Evolutionary conservation across 768 basidiomycete genomes (phyloP).

Genomic region (Russula emetica): DNA sequence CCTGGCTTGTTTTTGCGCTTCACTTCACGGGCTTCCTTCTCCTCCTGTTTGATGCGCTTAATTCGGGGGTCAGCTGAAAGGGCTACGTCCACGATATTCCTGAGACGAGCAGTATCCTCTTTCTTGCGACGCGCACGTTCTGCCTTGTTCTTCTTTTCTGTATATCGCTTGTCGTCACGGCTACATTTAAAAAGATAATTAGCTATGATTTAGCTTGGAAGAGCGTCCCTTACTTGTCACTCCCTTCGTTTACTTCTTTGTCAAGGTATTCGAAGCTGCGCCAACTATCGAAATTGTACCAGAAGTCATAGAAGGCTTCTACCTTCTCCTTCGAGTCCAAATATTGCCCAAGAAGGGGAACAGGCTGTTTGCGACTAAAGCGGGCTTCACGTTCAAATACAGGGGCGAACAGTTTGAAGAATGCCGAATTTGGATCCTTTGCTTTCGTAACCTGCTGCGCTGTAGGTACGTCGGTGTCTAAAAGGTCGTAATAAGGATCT

Average conservation of each 20-base stretch:
- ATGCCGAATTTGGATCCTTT: slow-evolving; percentile 50
- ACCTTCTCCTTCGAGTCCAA: slow-evolving; percentile 77
- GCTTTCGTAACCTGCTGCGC: slow-evolving; percentile 52
- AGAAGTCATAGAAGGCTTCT: slow-evolving; percentile 95
- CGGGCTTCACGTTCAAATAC: slow-evolving; percentile 89
- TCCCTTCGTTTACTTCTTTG: slow-evolving; percentile 98
- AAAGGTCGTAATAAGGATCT: slow-evolving; percentile 68
- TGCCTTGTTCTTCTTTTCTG: slow-evolving; percentile 98
- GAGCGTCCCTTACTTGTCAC: slow-evolving; percentile 65
- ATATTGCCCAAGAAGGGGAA: slow-evolving; percentile 69
- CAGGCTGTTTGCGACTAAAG: slow-evolving; percentile 83
- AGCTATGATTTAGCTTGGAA: neutral
- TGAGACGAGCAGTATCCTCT: slow-evolving; percentile 89
- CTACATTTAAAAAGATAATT: slow-evolving; percentile 37
- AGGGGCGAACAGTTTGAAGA: slow-evolving; percentile 71
- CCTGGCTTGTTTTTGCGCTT: slow-evolving; percentile 68
- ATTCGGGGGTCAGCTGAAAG: slow-evolving; percentile 87
- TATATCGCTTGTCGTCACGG: slow-evolving; percentile 98
- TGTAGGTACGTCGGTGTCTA: slow-evolving; percentile 75
- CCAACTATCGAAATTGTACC: slow-evolving; percentile 99
- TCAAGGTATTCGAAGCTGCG: slow-evolving; percentile 96
- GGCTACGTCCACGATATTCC: slow-evolving; percentile 80
- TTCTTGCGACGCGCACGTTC: slow-evolving; percentile 96
- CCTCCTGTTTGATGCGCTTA: slow-evolving; percentile 93
- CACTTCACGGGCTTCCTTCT: slow-evolving; percentile 89